A percentile compares a stretch with the other conserved stretches of the same genome.
Conservation (phyloP, 2,329 filamentous ascomycete species). For the Fusarium mexicanum region DNA sequence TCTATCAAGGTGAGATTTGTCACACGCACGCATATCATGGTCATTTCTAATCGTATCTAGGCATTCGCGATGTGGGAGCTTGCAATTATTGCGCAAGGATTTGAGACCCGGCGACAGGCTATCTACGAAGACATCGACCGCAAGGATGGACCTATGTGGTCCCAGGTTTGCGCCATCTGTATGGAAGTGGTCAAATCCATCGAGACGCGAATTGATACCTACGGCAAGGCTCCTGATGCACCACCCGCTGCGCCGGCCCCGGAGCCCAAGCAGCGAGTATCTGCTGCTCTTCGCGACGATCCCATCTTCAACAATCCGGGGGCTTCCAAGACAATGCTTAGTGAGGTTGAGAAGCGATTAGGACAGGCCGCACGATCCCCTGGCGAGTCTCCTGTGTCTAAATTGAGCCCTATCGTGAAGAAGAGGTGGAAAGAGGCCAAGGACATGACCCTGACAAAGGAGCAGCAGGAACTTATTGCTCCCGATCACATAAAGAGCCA, state of each 20-base stretch:
- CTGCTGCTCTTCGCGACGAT: slow-evolving; percentile 56
- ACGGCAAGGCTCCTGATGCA: slow-evolving; percentile 57
- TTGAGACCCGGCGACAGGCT: slow-evolving; percentile 77
- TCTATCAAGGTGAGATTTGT: slow-evolving; percentile 69
- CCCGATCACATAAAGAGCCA: slow-evolving; percentile 60
- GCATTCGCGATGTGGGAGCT: slow-evolving; percentile 94
- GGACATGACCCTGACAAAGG: slow-evolving; percentile 59
- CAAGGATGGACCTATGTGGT: slow-evolving; percentile 81
- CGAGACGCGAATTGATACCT: slow-evolving; percentile 71
- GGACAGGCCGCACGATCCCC: slow-evolving; percentile 57
- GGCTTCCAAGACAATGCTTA: slow-evolving; percentile 51
- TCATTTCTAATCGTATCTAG: slow-evolving; percentile 50
- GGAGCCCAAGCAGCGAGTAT: slow-evolving; percentile 48
- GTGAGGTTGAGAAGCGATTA: slow-evolving; percentile 58
- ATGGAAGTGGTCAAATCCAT: slow-evolving; percentile 75
- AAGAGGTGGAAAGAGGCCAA: slow-evolving; percentile 59
- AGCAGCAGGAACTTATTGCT: slow-evolving; percentile 64
- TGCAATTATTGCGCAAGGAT: slow-evolving; percentile 78
- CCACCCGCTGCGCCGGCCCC: slow-evolving; percentile 46
- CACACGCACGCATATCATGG: not conserved
- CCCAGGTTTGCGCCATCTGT: slow-evolving; percentile 77
- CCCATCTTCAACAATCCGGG: slow-evolving; percentile 55
- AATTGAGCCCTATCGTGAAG: slow-evolving; percentile 61
- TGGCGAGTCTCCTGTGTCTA: slow-evolving; percentile 58
- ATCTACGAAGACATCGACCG: slow-evolving; percentile 92